Percentiles rank a stretch among this genome's conserved stretches.
These are phyloP conservation scores for Sphagnum contortum DNA, from an alignment of 225 moss, liverwort and hornwort species.

Conservation along the genomic window DNA sequence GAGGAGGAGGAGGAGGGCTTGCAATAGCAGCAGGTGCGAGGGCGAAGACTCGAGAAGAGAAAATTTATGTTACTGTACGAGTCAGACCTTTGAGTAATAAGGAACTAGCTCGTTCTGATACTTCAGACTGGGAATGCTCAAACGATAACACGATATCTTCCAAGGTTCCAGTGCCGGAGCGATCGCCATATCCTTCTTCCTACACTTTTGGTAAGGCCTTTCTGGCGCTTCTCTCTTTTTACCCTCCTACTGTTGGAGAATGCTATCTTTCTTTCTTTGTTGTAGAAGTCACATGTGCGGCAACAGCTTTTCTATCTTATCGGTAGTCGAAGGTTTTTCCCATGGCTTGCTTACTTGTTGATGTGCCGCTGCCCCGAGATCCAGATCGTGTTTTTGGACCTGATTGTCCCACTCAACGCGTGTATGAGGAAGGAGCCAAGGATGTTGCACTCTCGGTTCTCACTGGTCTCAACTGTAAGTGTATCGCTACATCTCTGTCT, in stretches of 20 bases:
- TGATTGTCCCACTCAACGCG: constrained; percentile 71
- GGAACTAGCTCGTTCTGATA: constrained; percentile 64
- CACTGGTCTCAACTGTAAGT: constrained; percentile 92
- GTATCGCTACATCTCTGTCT: neutral
- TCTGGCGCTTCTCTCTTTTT: constrained; percentile 2
- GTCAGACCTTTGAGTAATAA: constrained; percentile 78
- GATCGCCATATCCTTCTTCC: constrained; percentile 60
- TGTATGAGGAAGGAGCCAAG: constrained; percentile 96
- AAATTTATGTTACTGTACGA: constrained; percentile 87
- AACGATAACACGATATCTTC: constrained; percentile 49
- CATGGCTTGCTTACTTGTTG: too few species aligned
- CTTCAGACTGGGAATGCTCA: constrained; percentile 74
- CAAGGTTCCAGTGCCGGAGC: constrained; percentile 57
- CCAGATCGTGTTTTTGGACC: constrained; percentile 97
- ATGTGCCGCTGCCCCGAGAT: too few species aligned
- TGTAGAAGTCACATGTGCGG: too few species aligned
- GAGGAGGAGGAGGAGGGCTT: neutral
- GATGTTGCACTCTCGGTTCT: constrained; percentile 93
- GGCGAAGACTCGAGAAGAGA: constrained; percentile 71
- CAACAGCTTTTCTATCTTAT: too few species aligned
- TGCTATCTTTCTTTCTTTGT: neutral
- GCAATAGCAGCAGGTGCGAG: constrained; percentile 29
- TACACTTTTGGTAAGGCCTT: constrained; percentile 51
- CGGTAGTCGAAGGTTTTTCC: too few species aligned
- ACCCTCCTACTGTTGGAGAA: neutral